Percentiles rank a stretch among this genome's conserved stretches.
These are phyloP conservation scores for Lecanicillium sp. DNA, from an alignment of 2,329 filamentous ascomycete genomes.

Conservation along the genomic window DNA sequence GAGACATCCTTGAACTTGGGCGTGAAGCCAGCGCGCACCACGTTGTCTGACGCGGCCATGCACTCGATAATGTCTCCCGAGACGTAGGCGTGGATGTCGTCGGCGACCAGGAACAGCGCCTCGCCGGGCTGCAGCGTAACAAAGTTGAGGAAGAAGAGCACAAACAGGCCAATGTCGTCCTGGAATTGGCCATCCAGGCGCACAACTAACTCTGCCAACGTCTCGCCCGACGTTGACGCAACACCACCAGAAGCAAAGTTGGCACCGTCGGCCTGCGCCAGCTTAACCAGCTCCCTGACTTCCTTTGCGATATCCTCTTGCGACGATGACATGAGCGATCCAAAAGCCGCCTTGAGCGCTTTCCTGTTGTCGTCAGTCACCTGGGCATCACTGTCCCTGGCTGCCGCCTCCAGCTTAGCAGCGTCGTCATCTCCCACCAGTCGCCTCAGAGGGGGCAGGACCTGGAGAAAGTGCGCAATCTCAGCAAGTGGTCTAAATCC, in stretches of 20 bases:
- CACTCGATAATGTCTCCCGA: conserved; percentile 96
- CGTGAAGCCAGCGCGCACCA: conserved; percentile 93
- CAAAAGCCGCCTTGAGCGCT: conserved; percentile 67
- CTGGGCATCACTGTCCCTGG: conserved; percentile 33
- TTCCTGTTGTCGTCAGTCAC: conserved; percentile 60
- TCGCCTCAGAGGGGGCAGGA: conserved; percentile 46
- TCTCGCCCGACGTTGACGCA: conserved; percentile 56
- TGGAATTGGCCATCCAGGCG: conserved; percentile 81
- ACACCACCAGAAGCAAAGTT: conserved; percentile 70
- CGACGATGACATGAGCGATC: conserved; percentile 70
- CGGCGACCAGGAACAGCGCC: conserved; percentile 90
- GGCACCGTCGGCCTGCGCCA: conserved; percentile 58
- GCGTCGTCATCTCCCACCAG: conserved; percentile 60
- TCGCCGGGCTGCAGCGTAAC: conserved; percentile 82
- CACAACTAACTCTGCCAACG: conserved; percentile 67
- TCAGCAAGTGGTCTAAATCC: conserved; percentile 85
- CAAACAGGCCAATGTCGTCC: conserved; percentile 83
- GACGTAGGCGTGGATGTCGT: conserved; percentile 95
- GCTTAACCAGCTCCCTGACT: conserved; percentile 59
- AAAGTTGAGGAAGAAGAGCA: conserved; percentile 95
- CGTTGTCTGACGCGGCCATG: conserved; percentile 98
- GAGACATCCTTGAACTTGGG: conserved; percentile 97
- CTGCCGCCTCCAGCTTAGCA: conserved; percentile 42
- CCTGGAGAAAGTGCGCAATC: conserved; percentile 73
- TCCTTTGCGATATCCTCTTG: conserved; percentile 46